Conservation (phyloP, 2,329 filamentous ascomycete genomes). For the Sporothrix pseudoabietina region DNA sequence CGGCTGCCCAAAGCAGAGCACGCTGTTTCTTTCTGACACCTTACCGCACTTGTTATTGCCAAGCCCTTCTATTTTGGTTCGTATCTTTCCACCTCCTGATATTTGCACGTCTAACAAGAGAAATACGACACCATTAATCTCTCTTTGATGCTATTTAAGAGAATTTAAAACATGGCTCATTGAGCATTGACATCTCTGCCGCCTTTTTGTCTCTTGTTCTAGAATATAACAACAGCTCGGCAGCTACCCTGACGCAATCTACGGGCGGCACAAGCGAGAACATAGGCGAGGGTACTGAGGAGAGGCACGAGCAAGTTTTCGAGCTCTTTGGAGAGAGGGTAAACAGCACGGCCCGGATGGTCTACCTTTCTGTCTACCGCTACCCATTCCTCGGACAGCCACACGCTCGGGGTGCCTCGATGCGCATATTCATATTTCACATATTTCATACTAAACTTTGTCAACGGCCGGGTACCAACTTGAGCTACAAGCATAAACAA, state of each 20-base stretch:
- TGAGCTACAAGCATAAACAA: background rate
- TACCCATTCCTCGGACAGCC: background rate
- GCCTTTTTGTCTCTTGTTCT: slow-evolving; percentile 6
- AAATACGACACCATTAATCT: background rate
- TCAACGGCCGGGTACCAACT: background rate
- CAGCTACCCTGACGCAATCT: background rate
- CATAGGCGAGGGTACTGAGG: slow-evolving; percentile 6
- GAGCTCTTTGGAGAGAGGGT: background rate
- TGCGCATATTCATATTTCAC: background rate
- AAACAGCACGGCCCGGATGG: background rate
- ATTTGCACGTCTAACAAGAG: slow-evolving; percentile 11
- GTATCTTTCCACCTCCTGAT: slow-evolving; percentile 11
- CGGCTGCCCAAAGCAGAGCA: slow-evolving; percentile 6
- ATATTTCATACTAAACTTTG: background rate
- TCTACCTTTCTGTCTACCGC: background rate
- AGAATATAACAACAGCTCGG: background rate
- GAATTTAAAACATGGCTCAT: background rate
- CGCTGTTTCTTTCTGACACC: background rate
- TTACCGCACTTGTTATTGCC: slow-evolving; percentile 7
- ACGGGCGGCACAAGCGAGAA: slow-evolving; percentile 16
- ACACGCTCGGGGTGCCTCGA: background rate
- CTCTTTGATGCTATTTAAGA: background rate
- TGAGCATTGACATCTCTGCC: slow-evolving; percentile 22
- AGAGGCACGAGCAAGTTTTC: slow-evolving; percentile 9
- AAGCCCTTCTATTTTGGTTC: slow-evolving; percentile 13